phyloP scores from a whole-genome alignment of 768 basidiomycete genomes.

The Auriscalpium vulgare region DNA sequence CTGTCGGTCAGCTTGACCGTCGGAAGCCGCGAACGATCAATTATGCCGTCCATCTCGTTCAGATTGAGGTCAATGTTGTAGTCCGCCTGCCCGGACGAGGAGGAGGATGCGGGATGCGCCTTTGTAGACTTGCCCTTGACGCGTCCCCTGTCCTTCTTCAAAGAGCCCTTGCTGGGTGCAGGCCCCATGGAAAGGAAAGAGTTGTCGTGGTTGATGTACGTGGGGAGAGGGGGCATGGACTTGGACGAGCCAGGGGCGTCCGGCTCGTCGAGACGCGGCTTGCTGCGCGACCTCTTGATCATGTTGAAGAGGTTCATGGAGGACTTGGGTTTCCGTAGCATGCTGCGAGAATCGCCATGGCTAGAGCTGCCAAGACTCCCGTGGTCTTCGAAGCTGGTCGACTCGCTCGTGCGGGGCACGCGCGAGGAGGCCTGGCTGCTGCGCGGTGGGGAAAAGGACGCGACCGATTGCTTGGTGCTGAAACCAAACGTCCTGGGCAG shows the following conservation, averaged over 20 bases:
- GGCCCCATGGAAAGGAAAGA: constrained; percentile 21
- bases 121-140: constrained; percentile 28
- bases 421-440: constrained; percentile 15
- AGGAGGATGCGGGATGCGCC: constrained; percentile 21
- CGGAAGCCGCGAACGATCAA: constrained; percentile 36
- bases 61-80: constrained; percentile 60
- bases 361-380: constrained; percentile 25
- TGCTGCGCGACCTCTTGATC: constrained; percentile 34
- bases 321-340: constrained; percentile 41
- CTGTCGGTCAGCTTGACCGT: constrained; percentile 17
- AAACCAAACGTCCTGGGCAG: constrained; percentile 28
- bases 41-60: constrained; percentile 75
- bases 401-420: constrained; percentile 22
- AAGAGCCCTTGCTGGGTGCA: constrained; percentile 6
- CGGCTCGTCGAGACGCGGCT: constrained; percentile 33
- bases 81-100: constrained; percentile 26
- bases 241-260: constrained; percentile 19
- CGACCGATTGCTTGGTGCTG: constrained; percentile 31
- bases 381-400: constrained; percentile 21
- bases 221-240: constrained; percentile 14
- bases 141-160: constrained; percentile 16
- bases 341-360: constrained; percentile 23
- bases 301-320: constrained; percentile 33
- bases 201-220: constrained; percentile 3
- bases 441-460: constrained; percentile 27